These are phyloP conservation scores for Nicotiana noctiflora DNA, from an alignment of 257 asterid genomes.

Conservation along the genomic window DNA sequence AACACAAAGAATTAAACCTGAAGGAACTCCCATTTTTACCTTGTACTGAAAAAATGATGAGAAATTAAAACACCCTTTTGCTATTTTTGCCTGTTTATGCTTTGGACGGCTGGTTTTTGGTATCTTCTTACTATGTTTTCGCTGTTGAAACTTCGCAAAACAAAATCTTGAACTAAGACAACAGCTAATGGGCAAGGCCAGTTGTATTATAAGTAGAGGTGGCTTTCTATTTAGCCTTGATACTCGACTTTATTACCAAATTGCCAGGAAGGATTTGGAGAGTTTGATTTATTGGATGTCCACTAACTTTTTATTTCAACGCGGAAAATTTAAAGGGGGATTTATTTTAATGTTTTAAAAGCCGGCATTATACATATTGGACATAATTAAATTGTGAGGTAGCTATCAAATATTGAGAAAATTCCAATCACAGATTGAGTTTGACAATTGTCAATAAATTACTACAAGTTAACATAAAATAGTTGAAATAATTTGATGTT, in stretches of 20 bases:
- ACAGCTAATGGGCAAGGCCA: not conserved
- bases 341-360: not conserved
- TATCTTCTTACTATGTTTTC: not conserved
- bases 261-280: slow-evolving; percentile 11
- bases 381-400: not conserved
- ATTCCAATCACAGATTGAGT: not conserved
- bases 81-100: not conserved
- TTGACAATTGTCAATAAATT: not conserved
- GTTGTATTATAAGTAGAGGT: slow-evolving; percentile 7
- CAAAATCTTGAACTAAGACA: not conserved
- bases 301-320: slow-evolving; percentile 16
- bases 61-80: not conserved
- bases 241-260: slow-evolving; percentile 1
- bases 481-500: not conserved
- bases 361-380: not conserved
- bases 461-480: not conserved
- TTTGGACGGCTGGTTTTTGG: not conserved
- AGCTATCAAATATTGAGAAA: slow-evolving; percentile 5
- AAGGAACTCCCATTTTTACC: slow-evolving; percentile 12
- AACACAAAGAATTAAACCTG: not conserved
- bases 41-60: not conserved
- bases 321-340: not conserved
- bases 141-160: not conserved
- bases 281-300: slow-evolving; percentile 13
- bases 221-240: not conserved